A percentile compares a stretch with the other conserved stretches of the same genome.
These are phyloP conservation scores for Haplographium delicatum DNA, from an alignment of 495 filamentous ascomycete genomes.

Conservation along the genomic window DNA sequence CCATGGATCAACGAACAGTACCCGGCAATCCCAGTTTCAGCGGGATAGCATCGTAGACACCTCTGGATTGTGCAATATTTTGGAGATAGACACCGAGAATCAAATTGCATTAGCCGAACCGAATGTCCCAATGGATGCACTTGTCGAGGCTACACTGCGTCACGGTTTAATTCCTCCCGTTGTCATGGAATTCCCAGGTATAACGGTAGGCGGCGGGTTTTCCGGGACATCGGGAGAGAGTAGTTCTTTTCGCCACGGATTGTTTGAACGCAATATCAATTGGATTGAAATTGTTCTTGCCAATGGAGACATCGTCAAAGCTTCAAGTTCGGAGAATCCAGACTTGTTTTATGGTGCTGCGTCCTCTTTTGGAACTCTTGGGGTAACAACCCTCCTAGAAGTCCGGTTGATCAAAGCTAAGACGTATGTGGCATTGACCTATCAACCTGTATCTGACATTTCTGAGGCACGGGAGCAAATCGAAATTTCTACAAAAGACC, in stretches of 20 bases:
- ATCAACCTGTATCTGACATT: constrained; percentile 40
- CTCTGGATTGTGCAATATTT: constrained; percentile 5
- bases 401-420: constrained; percentile 46
- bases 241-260: constrained; percentile 50
- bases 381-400: constrained; percentile 51
- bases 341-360: constrained; percentile 50
- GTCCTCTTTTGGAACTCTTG: constrained; percentile 50
- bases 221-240: constrained; percentile 56
- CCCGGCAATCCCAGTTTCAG: constrained; percentile 37
- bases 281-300: constrained; percentile 54
- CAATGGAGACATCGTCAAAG: constrained; percentile 43
- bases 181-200: constrained; percentile 58
- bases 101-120: constrained; percentile 51
- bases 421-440: constrained; percentile 47
- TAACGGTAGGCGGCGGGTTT: constrained; percentile 58
- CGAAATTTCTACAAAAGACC: constrained; percentile 26
- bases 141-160: constrained; percentile 46
- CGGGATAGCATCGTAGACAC: constrained; percentile 49
- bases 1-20: constrained; percentile 75
- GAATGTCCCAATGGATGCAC: constrained; percentile 59
- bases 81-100: constrained; percentile 6
- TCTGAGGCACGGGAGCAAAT: constrained; percentile 34
- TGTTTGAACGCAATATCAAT: constrained; percentile 50
- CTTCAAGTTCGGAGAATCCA: constrained; percentile 22
- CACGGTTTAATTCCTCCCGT: constrained; percentile 52